phyloP scores from a whole-genome alignment of 306 rosid species.

The Lupinus albus region DNA sequence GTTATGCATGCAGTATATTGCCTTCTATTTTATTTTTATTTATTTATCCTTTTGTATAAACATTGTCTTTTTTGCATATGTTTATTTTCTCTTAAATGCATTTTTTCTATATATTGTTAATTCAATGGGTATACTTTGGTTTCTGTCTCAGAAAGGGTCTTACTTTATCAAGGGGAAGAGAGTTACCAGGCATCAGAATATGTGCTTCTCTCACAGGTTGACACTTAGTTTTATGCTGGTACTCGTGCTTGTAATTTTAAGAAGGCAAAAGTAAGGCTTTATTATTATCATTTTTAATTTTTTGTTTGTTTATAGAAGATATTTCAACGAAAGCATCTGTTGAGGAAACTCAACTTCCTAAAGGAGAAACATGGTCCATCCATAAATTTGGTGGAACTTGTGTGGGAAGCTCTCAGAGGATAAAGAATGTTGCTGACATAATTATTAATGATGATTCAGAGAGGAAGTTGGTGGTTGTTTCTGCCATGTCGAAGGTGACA shows the following conservation, averaged over 20 bases:
- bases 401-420: slow-evolving; percentile 82
- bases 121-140: slow-evolving; percentile 20
- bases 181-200: slow-evolving; percentile 24
- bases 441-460: slow-evolving; percentile 75
- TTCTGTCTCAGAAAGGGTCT: slow-evolving; percentile 48
- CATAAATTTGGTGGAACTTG: slow-evolving; percentile 99
- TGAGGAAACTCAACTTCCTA: slow-evolving; percentile 63
- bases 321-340: slow-evolving; percentile 47
- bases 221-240: slow-evolving; percentile 23
- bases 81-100: not conserved
- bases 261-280: not conserved
- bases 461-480: slow-evolving; percentile 83
- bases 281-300: not conserved
- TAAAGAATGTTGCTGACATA: slow-evolving; percentile 76
- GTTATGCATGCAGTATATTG: not conserved
- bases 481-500: slow-evolving; percentile 97
- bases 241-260: slow-evolving; percentile 7
- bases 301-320: slow-evolving; percentile 40
- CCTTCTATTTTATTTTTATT: not conserved
- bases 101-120: not conserved
- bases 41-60: slow-evolving; percentile 5
- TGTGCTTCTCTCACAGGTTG: slow-evolving; percentile 48
- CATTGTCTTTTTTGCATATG: not conserved
- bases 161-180: slow-evolving; percentile 35
- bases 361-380: slow-evolving; percentile 88